Base-by-base conservation (phyloP, 495 filamentous ascomycete genomes). In the Podospora pseudoanserina region DNA sequence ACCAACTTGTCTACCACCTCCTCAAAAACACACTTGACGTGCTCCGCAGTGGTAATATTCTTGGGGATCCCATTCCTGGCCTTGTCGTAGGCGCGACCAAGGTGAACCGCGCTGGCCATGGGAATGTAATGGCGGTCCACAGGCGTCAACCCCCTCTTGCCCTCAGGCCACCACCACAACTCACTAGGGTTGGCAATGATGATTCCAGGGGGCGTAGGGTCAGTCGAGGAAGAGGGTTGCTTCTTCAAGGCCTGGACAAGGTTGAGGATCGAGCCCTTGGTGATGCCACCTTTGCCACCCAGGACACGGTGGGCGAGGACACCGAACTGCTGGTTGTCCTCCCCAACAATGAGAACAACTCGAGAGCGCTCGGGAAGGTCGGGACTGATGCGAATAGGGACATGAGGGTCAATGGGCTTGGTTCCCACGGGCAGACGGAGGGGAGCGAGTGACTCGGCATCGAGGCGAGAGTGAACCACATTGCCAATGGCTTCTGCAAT, bases 101-200 rank as follows among this genome's bases (percentile, higher is more conserved):
- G 5, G n/a, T 82, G 79, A n/a, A 87, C 86, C 16, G 82, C 85
- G 53, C 83, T 86, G 34, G 79, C 78, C 67, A 86, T 83, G 4
- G 89, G 87, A 11, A 87, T 71, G 0, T 75, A 74, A 34, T 79
- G 71, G 80, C 89, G 89, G 1, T 81, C 85, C 1, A 59, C 59
- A 2, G 80, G 74, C 5, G 84, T 89, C 32, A 95, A 78, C 0
- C 89, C 82, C 16, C 79, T 79, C 60, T 81, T 75, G 0, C 81
- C 82, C 58, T 82, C 81, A 39, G 87, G 85, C 75, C 88, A 86
- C 89, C 90, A 95, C 67, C 86, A 72, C 18, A 90, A 73, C 75
- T 94, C 86, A 5, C 90, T 91, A 2, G 86, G 77, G 73, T 95
- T 96, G 16, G 89, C 87, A 58, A 94, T 81, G 6, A 95, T 77